Evolutionary conservation across 208 protist species (phyloP).

Genomic region (Leishmania mexicana): DNA sequence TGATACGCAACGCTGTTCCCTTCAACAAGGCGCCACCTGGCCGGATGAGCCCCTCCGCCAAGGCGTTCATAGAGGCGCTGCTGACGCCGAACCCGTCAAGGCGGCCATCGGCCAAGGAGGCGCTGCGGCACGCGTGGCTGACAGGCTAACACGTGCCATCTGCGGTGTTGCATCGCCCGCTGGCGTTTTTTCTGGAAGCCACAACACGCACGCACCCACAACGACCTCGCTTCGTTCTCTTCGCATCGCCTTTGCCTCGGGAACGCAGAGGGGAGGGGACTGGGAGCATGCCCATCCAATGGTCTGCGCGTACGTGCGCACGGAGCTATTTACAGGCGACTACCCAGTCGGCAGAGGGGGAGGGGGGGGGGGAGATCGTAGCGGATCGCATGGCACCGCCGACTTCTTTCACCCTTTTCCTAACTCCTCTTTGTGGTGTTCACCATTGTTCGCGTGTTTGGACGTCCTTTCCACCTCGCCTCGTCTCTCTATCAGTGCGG

Average conservation of each 20-base stretch:
- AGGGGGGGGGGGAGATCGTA: not conserved
- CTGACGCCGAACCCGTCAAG: conserved; percentile 62
- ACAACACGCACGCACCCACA: not conserved
- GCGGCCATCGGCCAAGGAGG: conserved; percentile 62
- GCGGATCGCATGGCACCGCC: conserved; percentile 1
- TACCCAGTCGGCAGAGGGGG: not conserved
- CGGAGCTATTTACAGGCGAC: too few relatives aligned
- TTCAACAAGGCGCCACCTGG: conserved; percentile 44
- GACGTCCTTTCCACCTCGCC: not conserved
- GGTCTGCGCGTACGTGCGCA: not conserved
- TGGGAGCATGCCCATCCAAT: not conserved
- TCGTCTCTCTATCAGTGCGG: not conserved
- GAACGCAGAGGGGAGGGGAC: not conserved
- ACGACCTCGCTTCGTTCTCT: too few relatives aligned
- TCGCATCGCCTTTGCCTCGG: not conserved
- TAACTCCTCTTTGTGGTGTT: conserved; percentile 7
- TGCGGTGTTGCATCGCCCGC: not conserved
- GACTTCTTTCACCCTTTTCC: conserved; percentile 11
- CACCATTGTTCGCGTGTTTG: not conserved
- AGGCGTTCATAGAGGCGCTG: conserved; percentile 56
- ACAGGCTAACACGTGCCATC: not conserved
- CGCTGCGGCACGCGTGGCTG: conserved; percentile 74
- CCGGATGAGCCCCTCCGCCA: conserved; percentile 44
- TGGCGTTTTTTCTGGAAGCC: not conserved
- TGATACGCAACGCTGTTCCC: conserved; percentile 53